phyloP scores from a whole-genome alignment of 2,329 filamentous ascomycete genomes.

The Fusarium marasasianum region DNA sequence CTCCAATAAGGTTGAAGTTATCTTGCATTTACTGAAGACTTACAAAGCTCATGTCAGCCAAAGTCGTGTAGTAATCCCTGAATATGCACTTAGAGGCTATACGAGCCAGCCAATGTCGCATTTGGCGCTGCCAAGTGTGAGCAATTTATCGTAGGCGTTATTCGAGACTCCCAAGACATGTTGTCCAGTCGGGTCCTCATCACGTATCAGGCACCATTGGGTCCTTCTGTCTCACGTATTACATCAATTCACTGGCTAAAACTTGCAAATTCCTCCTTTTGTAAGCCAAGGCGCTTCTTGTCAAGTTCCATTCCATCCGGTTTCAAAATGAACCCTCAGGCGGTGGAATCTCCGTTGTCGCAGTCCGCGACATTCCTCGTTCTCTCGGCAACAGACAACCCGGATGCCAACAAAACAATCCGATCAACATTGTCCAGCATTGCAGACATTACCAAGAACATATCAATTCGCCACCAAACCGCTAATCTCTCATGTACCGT shows the following conservation, averaged over 20 bases:
- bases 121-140: not conserved
- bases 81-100: constrained; percentile 10
- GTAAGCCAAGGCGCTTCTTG: not conserved
- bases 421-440: constrained; percentile 57
- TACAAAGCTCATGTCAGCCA: not conserved
- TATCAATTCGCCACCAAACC: constrained; percentile 59
- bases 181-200: not conserved
- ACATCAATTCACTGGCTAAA: not conserved
- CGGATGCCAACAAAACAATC: constrained; percentile 51
- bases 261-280: not conserved
- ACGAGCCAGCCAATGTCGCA: not conserved
- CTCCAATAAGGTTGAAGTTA: not conserved
- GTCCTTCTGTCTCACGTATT: not conserved
- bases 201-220: not conserved
- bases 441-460: constrained; percentile 60
- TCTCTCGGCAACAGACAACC: constrained; percentile 50
- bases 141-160: not conserved
- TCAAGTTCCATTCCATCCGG: not conserved
- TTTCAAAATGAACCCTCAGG: constrained; percentile 46
- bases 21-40: not conserved
- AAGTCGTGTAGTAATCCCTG: not conserved
- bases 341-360: constrained; percentile 62
- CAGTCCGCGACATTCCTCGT: constrained; percentile 64
- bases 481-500: constrained; percentile 61
- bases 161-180: not conserved